Evolutionary conservation across 2,329 filamentous ascomycete species (phyloP), one percentile per base, ranked within the genome.

Genomic region (Chaetomiaceae sp.): DNA sequence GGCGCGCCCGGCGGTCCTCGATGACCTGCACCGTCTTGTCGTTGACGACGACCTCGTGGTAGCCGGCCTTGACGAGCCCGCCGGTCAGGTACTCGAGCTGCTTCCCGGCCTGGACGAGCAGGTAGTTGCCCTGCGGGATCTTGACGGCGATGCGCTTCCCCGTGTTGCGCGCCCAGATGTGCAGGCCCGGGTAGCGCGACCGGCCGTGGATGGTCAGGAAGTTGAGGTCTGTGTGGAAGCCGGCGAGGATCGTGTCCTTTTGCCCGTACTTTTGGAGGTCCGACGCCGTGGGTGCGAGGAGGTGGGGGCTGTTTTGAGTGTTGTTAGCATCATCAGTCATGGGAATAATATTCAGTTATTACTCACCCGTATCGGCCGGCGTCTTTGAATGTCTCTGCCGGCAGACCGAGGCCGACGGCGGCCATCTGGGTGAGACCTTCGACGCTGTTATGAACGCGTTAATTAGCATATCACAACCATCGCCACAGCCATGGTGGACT

Each of bases 131-230:
- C 3, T 68, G 67, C 0, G 79, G 79, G 56, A 83, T 82, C 66
- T 74, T 73, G 55, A 83, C 79, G 39, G 79, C 65, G 57, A 83
- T 81, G 56, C 75, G 74, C 55, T 70, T 71, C 39, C 79, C 79
- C 2, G 79, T 82, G 72, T 83, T 83, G 58, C 79, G 77, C 19
- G 78, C 79, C 79, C 79, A 83, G 60, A 83, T 76, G 68, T 83
- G 74, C 58, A 83, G 71, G 2, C 79, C 79, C 0, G 79, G 79
- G 58, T 81, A 83, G 53, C 79, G 77, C 25, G 77, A 81, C 57
- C 79, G 79, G 50, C 79, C 79, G 68, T 83, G 79, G 66, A 83
- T 83, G 57, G 79, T 83, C 46, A 83, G 71, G 63, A 82, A 83
- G 71, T 83, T 83, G 51, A 83, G 76, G 60, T 83, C 79, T 1